phyloP scores from a whole-genome alignment of 2,329 filamentous ascomycete genomes.

The Pseudogymnoascus sp. region DNA sequence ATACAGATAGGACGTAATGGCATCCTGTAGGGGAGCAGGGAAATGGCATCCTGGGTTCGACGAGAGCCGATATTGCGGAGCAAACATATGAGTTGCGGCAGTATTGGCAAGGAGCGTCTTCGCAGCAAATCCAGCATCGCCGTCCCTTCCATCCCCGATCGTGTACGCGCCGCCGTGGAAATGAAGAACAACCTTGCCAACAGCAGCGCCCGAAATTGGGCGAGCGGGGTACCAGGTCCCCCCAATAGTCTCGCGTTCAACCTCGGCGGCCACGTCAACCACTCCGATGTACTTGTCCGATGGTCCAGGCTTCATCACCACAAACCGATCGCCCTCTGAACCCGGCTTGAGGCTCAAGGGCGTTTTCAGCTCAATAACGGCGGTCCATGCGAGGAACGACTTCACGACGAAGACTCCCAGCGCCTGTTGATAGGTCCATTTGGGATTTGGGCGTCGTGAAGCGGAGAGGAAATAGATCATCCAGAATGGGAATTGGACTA shows the following conservation, averaged over 20 bases:
- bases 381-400: neutral
- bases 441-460: neutral
- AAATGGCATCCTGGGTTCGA: slow-evolving; percentile 39
- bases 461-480: neutral
- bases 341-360: neutral
- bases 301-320: neutral
- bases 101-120: slow-evolving; percentile 33
- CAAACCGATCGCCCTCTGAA: neutral
- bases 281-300: slow-evolving; percentile 1
- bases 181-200: slow-evolving; percentile 36
- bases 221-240: slow-evolving; percentile 28
- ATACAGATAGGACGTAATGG: slow-evolving; percentile 40
- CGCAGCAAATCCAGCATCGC: slow-evolving; percentile 29
- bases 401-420: neutral
- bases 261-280: neutral
- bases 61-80: slow-evolving; percentile 43
- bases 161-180: slow-evolving; percentile 45
- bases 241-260: slow-evolving; percentile 23
- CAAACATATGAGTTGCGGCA: slow-evolving; percentile 34
- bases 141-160: slow-evolving; percentile 35
- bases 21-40: slow-evolving; percentile 45
- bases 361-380: neutral
- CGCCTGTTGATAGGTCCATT: slow-evolving; percentile 4
- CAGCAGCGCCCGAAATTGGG: neutral
- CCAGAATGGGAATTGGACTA: neutral